Evolutionary conservation across 1,284 basidiomycete genomes (phyloP).

Genomic region (Apiotrichum siamense): DNA sequence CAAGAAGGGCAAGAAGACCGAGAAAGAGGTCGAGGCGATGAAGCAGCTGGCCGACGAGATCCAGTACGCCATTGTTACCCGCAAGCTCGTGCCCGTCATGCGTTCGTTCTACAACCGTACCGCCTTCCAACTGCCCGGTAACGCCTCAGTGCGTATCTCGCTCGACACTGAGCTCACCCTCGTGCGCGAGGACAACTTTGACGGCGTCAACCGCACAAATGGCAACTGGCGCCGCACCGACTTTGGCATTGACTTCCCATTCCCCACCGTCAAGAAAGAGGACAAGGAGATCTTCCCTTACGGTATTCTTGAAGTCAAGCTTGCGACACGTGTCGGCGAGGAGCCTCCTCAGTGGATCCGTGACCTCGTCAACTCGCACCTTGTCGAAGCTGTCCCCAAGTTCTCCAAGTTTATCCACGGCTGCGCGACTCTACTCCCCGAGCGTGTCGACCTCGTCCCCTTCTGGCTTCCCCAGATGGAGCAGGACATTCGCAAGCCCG

Average conservation of each 20-base stretch:
- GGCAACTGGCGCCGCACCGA: constrained; percentile 93
- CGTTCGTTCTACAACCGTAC: constrained; percentile 99
- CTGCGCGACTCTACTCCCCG: constrained; percentile 84
- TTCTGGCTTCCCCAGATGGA: constrained; percentile 93
- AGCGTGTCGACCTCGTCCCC: constrained; percentile 94
- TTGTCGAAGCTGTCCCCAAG: constrained; percentile 89
- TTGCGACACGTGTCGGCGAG: constrained; percentile 94
- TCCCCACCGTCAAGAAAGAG: constrained; percentile 65
- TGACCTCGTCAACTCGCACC: constrained; percentile 86
- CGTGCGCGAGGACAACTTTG: constrained; percentile 96
- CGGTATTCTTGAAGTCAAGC: constrained; percentile 90
- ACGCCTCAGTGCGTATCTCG: constrained; percentile 95
- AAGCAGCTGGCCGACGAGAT: constrained; percentile 94
- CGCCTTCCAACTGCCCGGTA: constrained; percentile 96
- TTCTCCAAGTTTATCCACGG: constrained; percentile 89
- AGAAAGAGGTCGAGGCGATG: constrained; percentile 90
- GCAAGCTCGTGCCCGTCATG: constrained; percentile 84
- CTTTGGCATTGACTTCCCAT: constrained; percentile 87
- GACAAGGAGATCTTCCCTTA: constrained; percentile 93
- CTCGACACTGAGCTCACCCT: constrained; percentile 94
- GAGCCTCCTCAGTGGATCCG: constrained; percentile 95
- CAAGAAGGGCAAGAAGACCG: constrained; percentile 88
- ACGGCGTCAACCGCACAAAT: constrained; percentile 67
- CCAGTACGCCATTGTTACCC: constrained; percentile 83
- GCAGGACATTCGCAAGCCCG: constrained; percentile 83